Evolutionary conservation across 2,329 filamentous ascomycete species (phyloP).

Genomic region (Arthrobotrys sphaeroides): DNA sequence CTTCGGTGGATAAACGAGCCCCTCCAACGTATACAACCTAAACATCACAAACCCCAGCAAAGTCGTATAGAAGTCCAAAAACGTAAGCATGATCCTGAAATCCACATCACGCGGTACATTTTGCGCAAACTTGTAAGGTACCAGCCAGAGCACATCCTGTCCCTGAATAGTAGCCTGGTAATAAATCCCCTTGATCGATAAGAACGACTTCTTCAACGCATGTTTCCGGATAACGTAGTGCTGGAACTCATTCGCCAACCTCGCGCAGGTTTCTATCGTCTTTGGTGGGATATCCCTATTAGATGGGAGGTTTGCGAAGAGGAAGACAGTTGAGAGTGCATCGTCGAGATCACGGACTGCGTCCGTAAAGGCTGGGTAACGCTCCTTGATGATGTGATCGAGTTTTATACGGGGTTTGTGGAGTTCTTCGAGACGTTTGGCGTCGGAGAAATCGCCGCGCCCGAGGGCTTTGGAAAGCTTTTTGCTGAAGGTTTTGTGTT

Average conservation of each 20-base stretch:
- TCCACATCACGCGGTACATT: slow-evolving; percentile 91
- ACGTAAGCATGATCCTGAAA: slow-evolving; percentile 99
- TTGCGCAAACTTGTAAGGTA: slow-evolving; percentile 98
- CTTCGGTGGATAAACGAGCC: slow-evolving; percentile 93
- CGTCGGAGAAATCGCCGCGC: slow-evolving; percentile 88
- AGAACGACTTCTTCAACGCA: slow-evolving; percentile 91
- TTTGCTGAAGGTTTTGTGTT: slow-evolving; percentile 95
- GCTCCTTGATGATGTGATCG: slow-evolving; percentile 96
- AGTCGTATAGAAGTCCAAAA: slow-evolving; percentile 98
- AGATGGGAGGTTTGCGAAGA: slow-evolving; percentile 95
- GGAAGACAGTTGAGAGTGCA: slow-evolving; percentile 93
- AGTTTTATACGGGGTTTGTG: slow-evolving; percentile 88
- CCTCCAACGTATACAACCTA: slow-evolving; percentile 87
- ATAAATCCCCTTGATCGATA: slow-evolving; percentile 99
- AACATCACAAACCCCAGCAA: slow-evolving; percentile 96
- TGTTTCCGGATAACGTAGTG: slow-evolving; percentile 95
- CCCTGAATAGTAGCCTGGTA: slow-evolving; percentile 98
- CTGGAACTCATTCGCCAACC: slow-evolving; percentile 92
- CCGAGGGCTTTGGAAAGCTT: slow-evolving; percentile 95
- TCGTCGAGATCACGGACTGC: slow-evolving; percentile 94
- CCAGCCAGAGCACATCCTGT: slow-evolving; percentile 95
- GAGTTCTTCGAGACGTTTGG: slow-evolving; percentile 87
- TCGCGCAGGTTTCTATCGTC: slow-evolving; percentile 94
- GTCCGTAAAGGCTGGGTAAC: slow-evolving; percentile 96
- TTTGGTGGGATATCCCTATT: slow-evolving; percentile 89